Percentiles rank a stretch among this genome's conserved stretches.
Conservation (phyloP, 2,329 filamentous ascomycete genomes). For the Cladosporium cucumerinum region DNA sequence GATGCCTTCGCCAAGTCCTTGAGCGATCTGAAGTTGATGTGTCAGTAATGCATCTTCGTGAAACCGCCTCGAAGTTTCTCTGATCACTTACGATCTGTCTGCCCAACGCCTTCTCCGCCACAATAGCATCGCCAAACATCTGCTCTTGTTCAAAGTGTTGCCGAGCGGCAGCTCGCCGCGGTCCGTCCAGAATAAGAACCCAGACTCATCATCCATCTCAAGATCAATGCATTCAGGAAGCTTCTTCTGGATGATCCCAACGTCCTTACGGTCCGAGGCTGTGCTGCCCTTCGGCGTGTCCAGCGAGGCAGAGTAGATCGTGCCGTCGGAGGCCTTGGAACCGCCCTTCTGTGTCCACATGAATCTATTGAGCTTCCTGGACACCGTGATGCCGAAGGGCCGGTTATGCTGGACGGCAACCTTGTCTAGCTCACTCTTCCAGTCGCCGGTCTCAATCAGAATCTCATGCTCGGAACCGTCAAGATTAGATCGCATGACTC, state of each 20-base stretch:
- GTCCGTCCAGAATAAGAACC: conserved; percentile 59
- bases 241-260: conserved; percentile 40
- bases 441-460: conserved; percentile 40
- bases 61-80: not conserved
- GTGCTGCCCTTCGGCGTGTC: conserved; percentile 36
- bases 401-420: conserved; percentile 29
- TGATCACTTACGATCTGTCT: conserved; percentile 5
- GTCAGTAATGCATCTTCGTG: not conserved
- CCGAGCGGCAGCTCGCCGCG: conserved; percentile 56
- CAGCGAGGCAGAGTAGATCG: conserved; percentile 52
- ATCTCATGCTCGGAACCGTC: conserved; percentile 37
- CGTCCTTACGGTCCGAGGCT: conserved; percentile 40
- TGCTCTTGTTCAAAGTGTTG: conserved; percentile 49
- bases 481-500: conserved; percentile 36
- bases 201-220: conserved; percentile 48
- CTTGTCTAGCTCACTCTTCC: conserved; percentile 35
- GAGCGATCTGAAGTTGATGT: conserved; percentile 18
- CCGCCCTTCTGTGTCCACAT: conserved; percentile 62
- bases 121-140: conserved; percentile 18
- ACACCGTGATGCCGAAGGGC: conserved; percentile 52
- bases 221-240: conserved; percentile 59
- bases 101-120: conserved; percentile 21
- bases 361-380: conserved; percentile 41
- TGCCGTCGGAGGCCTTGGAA: conserved; percentile 49
- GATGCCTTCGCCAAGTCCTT: conserved; percentile 20